Conservation (phyloP, 768 basidiomycete genomes). For the Suillus subaureus region DNA sequence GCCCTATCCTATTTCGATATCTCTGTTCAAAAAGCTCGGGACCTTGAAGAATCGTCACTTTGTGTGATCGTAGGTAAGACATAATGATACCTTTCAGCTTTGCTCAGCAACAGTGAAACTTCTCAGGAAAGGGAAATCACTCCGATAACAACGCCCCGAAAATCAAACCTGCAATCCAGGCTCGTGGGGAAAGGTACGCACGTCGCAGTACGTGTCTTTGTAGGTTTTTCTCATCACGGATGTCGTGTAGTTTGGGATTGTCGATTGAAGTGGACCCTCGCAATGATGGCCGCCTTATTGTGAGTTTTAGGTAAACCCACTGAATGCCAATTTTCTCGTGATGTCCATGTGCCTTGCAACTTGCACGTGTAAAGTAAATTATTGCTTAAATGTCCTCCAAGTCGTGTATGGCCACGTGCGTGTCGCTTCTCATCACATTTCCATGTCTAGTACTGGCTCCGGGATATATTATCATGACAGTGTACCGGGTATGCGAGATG, state of each 20-base stretch:
- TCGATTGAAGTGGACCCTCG: constrained; percentile 70
- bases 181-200: constrained; percentile 71
- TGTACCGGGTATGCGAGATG: too few relatives aligned
- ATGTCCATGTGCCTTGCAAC: neutral
- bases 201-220: neutral
- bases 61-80: constrained; percentile 78
- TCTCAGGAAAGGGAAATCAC: constrained; percentile 78
- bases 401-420: too few relatives aligned
- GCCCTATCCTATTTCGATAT: constrained; percentile 70
- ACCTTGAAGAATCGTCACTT: constrained; percentile 56
- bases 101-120: neutral
- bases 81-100: neutral
- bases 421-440: too few relatives aligned
- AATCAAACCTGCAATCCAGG: constrained; percentile 85
- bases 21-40: constrained; percentile 64
- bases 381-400: too few relatives aligned
- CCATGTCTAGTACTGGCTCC: too few relatives aligned
- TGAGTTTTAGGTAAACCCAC: constrained; percentile 32
- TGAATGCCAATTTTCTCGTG: neutral
- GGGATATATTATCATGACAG: too few relatives aligned
- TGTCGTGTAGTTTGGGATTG: constrained; percentile 52
- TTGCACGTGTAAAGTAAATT: neutral
- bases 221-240: too few relatives aligned
- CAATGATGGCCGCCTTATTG: constrained; percentile 81
- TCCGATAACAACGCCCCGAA: constrained; percentile 72